Evolutionary conservation across 176 grass and related monocot species (phyloP).

Genomic region (Tillandsia fasciculata): DNA sequence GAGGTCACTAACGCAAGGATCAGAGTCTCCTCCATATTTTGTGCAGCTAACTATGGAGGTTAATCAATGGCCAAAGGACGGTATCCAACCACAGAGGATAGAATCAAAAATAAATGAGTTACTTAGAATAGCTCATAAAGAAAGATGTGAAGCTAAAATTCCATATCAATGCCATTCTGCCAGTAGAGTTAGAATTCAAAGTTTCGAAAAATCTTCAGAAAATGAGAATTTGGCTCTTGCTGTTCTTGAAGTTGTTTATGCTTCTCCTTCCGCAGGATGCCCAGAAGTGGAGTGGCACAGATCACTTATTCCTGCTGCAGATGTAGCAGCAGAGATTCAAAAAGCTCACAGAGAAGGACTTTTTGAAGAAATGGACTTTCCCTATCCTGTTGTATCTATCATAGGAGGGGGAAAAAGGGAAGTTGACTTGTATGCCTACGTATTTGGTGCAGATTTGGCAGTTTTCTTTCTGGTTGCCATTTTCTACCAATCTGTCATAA

Average conservation of each 20-base stretch:
- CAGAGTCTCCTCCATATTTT: slow-evolving; percentile 94
- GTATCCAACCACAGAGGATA: slow-evolving; percentile 91
- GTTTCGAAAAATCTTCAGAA: slow-evolving; percentile 83
- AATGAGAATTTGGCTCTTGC: slow-evolving; percentile 65
- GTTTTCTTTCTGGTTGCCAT: slow-evolving; percentile 90
- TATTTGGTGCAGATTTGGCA: slow-evolving; percentile 90
- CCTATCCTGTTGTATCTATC: slow-evolving; percentile 66
- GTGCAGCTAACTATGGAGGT: slow-evolving; percentile 95
- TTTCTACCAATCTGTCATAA: slow-evolving; percentile 92
- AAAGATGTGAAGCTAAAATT: slow-evolving; percentile 58
- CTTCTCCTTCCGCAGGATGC: slow-evolving; percentile 53
- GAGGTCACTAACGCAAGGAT: slow-evolving; percentile 85
- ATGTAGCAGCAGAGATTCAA: slow-evolving; percentile 74
- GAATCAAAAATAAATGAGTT: slow-evolving; percentile 89
- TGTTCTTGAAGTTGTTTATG: slow-evolving; percentile 94
- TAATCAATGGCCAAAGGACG: slow-evolving; percentile 88
- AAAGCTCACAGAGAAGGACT: slow-evolving; percentile 57
- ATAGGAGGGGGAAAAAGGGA: slow-evolving; percentile 95
- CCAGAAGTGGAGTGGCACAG: slow-evolving; percentile 60
- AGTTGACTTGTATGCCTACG: slow-evolving; percentile 88
- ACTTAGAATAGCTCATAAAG: slow-evolving; percentile 64
- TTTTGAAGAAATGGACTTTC: slow-evolving; percentile 76
- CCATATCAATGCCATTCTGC: slow-evolving; percentile 53
- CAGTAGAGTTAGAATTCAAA: slow-evolving; percentile 84
- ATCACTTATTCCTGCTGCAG: slow-evolving; percentile 75